A percentile compares a stretch with the other conserved stretches of the same genome.
Conservation (phyloP, 331 rosid genomes). For the Malus hybrid region DNA sequence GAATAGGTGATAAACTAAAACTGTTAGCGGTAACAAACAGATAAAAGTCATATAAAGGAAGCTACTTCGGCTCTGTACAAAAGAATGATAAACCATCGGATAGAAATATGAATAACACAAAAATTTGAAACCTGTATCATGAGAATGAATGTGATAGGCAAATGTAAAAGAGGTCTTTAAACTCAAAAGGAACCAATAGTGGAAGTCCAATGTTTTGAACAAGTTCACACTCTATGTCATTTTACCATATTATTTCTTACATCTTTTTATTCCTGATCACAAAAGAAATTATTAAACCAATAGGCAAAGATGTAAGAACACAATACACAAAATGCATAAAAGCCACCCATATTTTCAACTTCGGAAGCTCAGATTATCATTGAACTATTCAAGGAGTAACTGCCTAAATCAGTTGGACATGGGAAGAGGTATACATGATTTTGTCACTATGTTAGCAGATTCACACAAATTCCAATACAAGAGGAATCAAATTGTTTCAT, state of each 20-base stretch:
- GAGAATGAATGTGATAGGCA: no score
- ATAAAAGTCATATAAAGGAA: neutral
- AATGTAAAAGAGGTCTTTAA: no score
- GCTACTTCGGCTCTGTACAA: neutral
- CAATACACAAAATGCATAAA: neutral
- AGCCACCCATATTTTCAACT: neutral
- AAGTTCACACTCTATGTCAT: neutral
- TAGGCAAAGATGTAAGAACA: no score
- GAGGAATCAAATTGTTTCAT: neutral
- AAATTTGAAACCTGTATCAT: neutral
- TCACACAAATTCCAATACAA: neutral
- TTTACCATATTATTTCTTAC: neutral
- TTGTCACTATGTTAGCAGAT: neutral
- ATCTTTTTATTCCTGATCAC: neutral
- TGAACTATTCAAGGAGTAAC: no score
- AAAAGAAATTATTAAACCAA: neutral
- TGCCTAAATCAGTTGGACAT: neutral
- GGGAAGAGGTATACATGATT: neutral
- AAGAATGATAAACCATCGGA: neutral
- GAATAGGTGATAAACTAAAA: neutral
- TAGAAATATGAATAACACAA: neutral
- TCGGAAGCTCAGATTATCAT: neutral
- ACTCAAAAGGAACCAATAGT: no score
- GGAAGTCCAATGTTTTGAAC: neutral
- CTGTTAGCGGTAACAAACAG: neutral